phyloP scores from a whole-genome alignment of 225 moss, liverwort and hornwort genomes.

The Takakia lepidozioides region DNA sequence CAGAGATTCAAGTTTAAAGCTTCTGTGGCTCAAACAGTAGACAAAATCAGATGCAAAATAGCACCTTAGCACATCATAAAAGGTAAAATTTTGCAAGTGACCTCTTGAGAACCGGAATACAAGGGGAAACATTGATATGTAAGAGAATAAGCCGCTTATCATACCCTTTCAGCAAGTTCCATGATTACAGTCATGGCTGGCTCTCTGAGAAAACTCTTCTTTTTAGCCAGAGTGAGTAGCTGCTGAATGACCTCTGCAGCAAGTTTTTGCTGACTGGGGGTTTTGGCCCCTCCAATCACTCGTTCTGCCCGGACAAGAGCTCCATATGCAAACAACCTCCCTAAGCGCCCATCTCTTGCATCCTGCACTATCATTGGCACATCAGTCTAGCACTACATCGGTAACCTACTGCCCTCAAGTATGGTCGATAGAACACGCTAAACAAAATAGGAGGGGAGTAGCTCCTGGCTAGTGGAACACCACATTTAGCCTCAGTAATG shows the following conservation, averaged over 20 bases:
- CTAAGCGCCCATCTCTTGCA: slow-evolving; percentile 71
- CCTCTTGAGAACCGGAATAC: no score
- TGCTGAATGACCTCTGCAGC: slow-evolving; percentile 62
- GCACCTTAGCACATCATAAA: no score
- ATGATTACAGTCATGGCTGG: slow-evolving; percentile 60
- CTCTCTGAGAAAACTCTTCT: slow-evolving; percentile 72
- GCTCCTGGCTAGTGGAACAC: no score
- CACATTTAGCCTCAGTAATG: no score
- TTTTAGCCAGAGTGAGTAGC: slow-evolving; percentile 59
- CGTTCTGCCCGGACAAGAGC: slow-evolving; percentile 61
- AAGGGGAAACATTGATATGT: neutral
- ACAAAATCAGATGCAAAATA: no score
- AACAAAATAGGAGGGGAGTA: no score
- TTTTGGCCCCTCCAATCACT: slow-evolving; percentile 28
- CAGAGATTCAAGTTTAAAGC: no score
- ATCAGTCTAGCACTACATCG: neutral
- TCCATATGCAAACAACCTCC: slow-evolving; percentile 85
- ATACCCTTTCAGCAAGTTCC: slow-evolving; percentile 76
- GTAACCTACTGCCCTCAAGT: neutral
- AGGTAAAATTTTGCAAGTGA: neutral
- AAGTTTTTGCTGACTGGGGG: slow-evolving; percentile 46
- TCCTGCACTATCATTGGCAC: slow-evolving; percentile 32
- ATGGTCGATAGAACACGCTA: no score
- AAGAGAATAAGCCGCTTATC: no score
- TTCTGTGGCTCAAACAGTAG: no score